Conservation (phyloP, 1,284 basidiomycete genomes). For the Ganoderma leucocontextum region DNA sequence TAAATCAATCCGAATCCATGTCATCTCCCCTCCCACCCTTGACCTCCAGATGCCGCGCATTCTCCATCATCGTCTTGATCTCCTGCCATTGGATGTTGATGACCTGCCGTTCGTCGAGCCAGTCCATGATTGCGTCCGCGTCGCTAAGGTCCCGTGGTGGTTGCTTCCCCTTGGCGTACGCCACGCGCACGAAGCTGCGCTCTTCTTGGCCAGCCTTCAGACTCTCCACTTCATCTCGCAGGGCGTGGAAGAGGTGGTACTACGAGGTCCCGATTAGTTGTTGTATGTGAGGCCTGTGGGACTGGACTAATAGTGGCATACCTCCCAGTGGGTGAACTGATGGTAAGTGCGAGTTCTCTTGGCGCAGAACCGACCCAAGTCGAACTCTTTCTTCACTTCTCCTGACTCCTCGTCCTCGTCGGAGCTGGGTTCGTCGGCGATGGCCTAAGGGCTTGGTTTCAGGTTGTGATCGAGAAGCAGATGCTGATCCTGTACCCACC, state of each 20-base stretch:
- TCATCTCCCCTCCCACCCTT: slow-evolving; percentile 56
- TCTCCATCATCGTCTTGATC: slow-evolving; percentile 77
- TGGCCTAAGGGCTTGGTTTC: slow-evolving; percentile 14
- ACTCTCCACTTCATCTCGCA: slow-evolving; percentile 64
- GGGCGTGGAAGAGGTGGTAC: slow-evolving; percentile 64
- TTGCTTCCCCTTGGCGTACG: slow-evolving; percentile 56
- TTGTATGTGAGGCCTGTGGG: not conserved
- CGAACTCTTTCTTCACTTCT: slow-evolving; percentile 46
- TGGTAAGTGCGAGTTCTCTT: slow-evolving; percentile 75
- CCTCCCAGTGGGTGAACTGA: slow-evolving; percentile 87
- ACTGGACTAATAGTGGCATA: slow-evolving; percentile 46
- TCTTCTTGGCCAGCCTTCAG: slow-evolving; percentile 48
- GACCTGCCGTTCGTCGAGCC: slow-evolving; percentile 77
- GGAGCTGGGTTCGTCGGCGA: slow-evolving; percentile 39
- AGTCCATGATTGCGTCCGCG: slow-evolving; percentile 81
- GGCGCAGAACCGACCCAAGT: slow-evolving; percentile 82
- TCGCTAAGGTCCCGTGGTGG: slow-evolving; percentile 73
- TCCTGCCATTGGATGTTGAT: slow-evolving; percentile 75
- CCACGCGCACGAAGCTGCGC: slow-evolving; percentile 61
- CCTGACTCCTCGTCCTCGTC: slow-evolving; percentile 48
- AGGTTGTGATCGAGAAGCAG: not conserved
- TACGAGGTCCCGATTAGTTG: slow-evolving; percentile 37
- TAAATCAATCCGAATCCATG: slow-evolving; percentile 20
- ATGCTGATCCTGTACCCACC: slow-evolving; percentile 40
- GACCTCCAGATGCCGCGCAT: slow-evolving; percentile 67